A percentile compares a stretch with the other conserved stretches of the same genome.
phyloP scores from a whole-genome alignment of 805 yeast genomes.

The Hyphopichia homilentoma region DNA sequence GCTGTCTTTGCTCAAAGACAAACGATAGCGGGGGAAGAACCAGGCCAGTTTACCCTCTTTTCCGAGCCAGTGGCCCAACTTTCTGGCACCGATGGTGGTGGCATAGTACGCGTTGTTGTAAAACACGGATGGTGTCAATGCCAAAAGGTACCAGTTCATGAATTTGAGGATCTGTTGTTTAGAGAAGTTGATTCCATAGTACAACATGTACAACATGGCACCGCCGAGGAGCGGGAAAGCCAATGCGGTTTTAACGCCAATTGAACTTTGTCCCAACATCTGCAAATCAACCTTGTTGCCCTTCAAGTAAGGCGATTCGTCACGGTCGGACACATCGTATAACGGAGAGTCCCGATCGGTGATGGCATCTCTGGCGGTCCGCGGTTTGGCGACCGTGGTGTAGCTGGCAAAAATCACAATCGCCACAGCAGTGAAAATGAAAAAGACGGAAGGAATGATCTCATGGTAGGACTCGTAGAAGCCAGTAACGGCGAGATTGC shows the following conservation, averaged over 20 bases:
- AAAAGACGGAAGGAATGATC: constrained; percentile 3
- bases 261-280: constrained; percentile 4
- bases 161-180: constrained; percentile 19
- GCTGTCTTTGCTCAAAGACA: constrained; percentile 39
- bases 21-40: constrained; percentile 33
- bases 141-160: constrained; percentile 32
- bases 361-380: constrained; percentile 19
- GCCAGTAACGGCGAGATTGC: too few species aligned
- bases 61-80: constrained; percentile 16
- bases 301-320: constrained; percentile 11
- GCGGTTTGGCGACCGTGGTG: constrained; percentile 20
- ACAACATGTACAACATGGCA: constrained; percentile 31
- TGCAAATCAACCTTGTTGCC: constrained; percentile 7
- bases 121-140: constrained; percentile 30
- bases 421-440: constrained; percentile 22
- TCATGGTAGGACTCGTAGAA: too few species aligned
- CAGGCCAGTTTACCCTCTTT: constrained; percentile 18
- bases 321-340: constrained; percentile 22
- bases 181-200: constrained; percentile 29
- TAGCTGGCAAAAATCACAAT: constrained; percentile 15
- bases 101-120: constrained; percentile 23
- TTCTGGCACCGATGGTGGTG: constrained; percentile 21
- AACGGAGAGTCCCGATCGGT: constrained; percentile 9
- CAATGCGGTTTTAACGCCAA: constrained; percentile 24
- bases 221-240: constrained; percentile 45